Conservation (phyloP, 2,329 filamentous ascomycete species). For the Fusarium continuum region DNA sequence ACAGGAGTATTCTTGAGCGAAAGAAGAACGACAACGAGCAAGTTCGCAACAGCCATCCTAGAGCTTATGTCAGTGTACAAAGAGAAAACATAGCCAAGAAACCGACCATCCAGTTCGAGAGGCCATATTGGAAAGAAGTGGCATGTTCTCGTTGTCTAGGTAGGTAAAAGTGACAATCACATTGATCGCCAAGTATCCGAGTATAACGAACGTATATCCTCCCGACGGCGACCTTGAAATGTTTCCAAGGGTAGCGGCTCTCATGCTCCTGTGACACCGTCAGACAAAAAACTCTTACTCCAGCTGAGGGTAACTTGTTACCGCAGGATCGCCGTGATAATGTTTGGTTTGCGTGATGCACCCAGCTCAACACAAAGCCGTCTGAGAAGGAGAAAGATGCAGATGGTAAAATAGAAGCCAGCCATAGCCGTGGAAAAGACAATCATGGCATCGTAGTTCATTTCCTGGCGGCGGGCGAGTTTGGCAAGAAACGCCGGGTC, state of each 20-base stretch:
- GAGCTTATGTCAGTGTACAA: background rate
- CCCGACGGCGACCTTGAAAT: slow-evolving; percentile 44
- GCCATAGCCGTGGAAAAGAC: slow-evolving; percentile 36
- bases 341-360: slow-evolving; percentile 18
- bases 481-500: slow-evolving; percentile 35
- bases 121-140: slow-evolving; percentile 48
- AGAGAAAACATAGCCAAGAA: too few species aligned
- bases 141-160: slow-evolving; percentile 46
- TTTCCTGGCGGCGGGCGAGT: slow-evolving; percentile 33
- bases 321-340: slow-evolving; percentile 26
- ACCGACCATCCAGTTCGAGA: slow-evolving; percentile 53
- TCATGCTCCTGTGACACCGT: slow-evolving; percentile 39
- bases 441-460: slow-evolving; percentile 41
- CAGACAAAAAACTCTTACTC: background rate
- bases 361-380: slow-evolving; percentile 12
- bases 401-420: slow-evolving; percentile 21
- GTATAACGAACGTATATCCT: slow-evolving; percentile 46
- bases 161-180: slow-evolving; percentile 47
- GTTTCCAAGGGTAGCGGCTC: slow-evolving; percentile 42
- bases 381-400: slow-evolving; percentile 22
- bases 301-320: background rate
- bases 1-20: slow-evolving; percentile 68
- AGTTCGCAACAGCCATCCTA: slow-evolving; percentile 56
- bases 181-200: slow-evolving; percentile 49
- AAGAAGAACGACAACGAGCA: slow-evolving; percentile 62